Conservation (phyloP, 139 green algal genomes). For the Closterium sp. region DNA sequence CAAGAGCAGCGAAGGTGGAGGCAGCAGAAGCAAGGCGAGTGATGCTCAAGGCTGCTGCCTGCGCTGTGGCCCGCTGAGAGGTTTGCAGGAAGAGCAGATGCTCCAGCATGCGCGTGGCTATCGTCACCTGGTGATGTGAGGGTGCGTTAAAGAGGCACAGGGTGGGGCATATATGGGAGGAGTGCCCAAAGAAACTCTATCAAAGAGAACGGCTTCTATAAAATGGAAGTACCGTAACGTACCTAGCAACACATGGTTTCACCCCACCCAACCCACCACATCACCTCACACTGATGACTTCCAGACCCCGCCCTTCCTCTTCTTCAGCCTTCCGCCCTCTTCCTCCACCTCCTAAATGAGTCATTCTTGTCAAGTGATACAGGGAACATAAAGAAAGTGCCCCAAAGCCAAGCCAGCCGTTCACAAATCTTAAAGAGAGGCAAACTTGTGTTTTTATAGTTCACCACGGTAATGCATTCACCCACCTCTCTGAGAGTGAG, state of each 20-base stretch:
- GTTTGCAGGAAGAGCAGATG: conserved; percentile 74
- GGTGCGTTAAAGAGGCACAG: neutral
- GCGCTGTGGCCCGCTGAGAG: conserved; percentile 57
- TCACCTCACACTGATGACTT: too few species aligned
- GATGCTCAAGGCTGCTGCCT: neutral
- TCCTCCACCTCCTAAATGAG: too few species aligned
- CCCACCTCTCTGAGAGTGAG: conserved; percentile 65
- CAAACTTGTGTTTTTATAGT: too few species aligned
- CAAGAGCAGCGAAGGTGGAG: neutral
- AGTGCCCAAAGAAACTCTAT: too few species aligned
- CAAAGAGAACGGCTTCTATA: too few species aligned
- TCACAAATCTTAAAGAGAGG: too few species aligned
- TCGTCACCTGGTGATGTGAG: conserved; percentile 38
- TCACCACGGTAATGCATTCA: neutral
- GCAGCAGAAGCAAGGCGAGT: neutral
- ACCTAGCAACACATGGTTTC: too few species aligned
- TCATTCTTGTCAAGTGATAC: neutral
- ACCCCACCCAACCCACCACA: too few species aligned
- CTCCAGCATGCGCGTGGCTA: conserved; percentile 59
- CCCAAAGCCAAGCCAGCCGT: too few species aligned
- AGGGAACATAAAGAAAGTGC: neutral
- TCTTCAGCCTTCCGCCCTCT: too few species aligned
- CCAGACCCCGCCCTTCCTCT: too few species aligned
- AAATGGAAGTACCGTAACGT: too few species aligned
- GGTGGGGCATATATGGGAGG: neutral